Base-by-base conservation (phyloP, 495 filamentous ascomycete species). In the Delitschia confertaspora region DNA sequence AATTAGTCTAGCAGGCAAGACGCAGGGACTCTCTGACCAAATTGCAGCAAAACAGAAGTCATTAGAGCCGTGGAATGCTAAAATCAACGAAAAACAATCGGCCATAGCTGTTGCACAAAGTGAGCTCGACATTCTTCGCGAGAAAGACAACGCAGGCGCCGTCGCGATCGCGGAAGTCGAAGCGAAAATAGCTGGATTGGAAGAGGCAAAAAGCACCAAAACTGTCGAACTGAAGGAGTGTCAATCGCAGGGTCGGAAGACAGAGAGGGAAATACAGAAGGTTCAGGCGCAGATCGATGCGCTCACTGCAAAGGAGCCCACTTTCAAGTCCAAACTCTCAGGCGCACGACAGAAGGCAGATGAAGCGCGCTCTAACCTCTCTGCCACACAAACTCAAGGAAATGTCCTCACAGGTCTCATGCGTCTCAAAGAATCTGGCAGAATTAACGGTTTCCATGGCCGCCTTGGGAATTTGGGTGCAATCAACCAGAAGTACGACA, bases 381-480 rank as follows among this genome's bases (percentile, higher is more conserved):
- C 88, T 2, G 84, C 79, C 47, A 88, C 82, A 0, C 88, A 95
- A 56, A 94, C 82, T 13, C 86, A 89, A 45, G 88, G 91, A 45
- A 94, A 88, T 47, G 91, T 98, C 3, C 72, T 96, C 41, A 80
- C 79, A 18, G 87, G 87, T 3, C 67, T 98, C 25, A 94, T 94
- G 82, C 79, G 91, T 33, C 75, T 98, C 57, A 91, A 87, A 53
- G 91, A 96, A 54, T 95, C 91, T 24, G 91, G 91, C 20, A 79
- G 91, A 55, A 93, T 98, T 52, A 86, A 93, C 47, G 88, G 91
- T 2, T 98, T 98, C 68, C 88, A 96, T 56, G 89, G 89, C 13
- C 78, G 93, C 32, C 81, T 98, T 0, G 91, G 91, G 9, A 95
- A 95, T 54, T 77, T 98, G 1, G 91, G 91, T n/a, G 79, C 83